A percentile compares a stretch with the other conserved stretches of the same genome.
Conservation (phyloP, 768 basidiomycete species). For the Naganishia vaughanmartiniae region DNA sequence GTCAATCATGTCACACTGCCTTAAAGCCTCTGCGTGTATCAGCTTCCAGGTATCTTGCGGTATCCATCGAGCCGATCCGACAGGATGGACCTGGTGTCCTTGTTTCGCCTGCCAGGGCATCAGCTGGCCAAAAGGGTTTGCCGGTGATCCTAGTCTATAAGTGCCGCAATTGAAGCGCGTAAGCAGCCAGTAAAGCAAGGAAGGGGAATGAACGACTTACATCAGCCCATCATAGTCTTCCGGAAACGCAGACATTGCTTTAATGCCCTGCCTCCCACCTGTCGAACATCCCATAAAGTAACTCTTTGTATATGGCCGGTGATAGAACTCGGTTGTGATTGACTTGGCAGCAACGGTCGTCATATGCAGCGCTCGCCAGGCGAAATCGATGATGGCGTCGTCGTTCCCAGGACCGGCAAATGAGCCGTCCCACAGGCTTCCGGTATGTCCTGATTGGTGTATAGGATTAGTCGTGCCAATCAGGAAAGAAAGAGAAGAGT, state of each 20-base stretch:
- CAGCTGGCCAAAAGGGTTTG: conserved; percentile 12
- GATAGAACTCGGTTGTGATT: conserved; percentile 5
- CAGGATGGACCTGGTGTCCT: background rate
- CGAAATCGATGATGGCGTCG: conserved; percentile 13
- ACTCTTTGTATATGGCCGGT: background rate
- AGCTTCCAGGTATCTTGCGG: background rate
- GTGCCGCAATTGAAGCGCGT: background rate
- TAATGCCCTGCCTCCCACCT: conserved; percentile 11
- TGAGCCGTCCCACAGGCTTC: conserved; percentile 16
- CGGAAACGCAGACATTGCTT: conserved; percentile 4
- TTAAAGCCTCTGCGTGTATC: background rate
- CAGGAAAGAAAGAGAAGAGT: background rate
- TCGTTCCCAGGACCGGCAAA: background rate
- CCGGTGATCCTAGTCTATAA: background rate
- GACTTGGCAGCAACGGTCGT: background rate
- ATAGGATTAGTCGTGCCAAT: background rate
- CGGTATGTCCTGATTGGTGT: background rate
- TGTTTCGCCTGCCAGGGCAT: conserved; percentile 12
- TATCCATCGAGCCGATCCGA: background rate
- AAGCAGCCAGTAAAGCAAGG: background rate
- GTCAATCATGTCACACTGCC: conserved; percentile 2
- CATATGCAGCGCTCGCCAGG: conserved; percentile 12
- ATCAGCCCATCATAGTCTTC: conserved; percentile 11
- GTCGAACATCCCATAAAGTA: conserved; percentile 8
- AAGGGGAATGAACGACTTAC: background rate